A percentile compares a stretch with the other conserved stretches of the same genome.
Conservation (phyloP, 2,329 filamentous ascomycete genomes). For the Colletotrichum scovillei region DNA sequence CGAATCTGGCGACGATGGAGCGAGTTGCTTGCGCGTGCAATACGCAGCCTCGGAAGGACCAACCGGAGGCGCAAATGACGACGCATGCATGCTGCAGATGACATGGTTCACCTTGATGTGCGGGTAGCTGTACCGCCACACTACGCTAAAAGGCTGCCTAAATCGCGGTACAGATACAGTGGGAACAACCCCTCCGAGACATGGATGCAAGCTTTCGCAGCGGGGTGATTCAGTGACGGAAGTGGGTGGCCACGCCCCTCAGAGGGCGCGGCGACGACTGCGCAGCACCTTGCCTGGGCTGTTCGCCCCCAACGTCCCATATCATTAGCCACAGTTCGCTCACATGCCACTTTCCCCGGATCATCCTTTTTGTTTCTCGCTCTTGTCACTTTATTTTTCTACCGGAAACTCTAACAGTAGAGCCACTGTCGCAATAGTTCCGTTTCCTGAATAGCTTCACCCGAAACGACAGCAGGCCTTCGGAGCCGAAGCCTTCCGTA, state of each 20-base stretch:
- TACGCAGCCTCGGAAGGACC: conserved; percentile 9
- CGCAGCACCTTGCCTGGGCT: background rate
- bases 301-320: conserved; percentile 19
- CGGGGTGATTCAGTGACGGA: conserved; percentile 18
- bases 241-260: conserved; percentile 22
- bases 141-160: conserved; percentile 15
- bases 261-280: background rate
- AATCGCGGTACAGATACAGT: conserved; percentile 30
- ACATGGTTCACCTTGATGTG: conserved; percentile 23
- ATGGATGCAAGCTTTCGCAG: conserved; percentile 31
- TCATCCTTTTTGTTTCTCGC: background rate
- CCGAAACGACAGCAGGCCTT: conserved; percentile 11
- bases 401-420: conserved; percentile 2
- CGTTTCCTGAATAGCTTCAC: conserved; percentile 13
- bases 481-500: conserved; percentile 1
- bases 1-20: background rate
- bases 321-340: conserved; percentile 31
- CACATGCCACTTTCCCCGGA: conserved; percentile 15
- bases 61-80: conserved; percentile 27
- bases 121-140: conserved; percentile 27
- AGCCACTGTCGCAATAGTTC: conserved; percentile 1
- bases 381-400: background rate
- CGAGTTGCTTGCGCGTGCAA: conserved; percentile 35
- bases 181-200: conserved; percentile 31
- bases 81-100: conserved; percentile 36